Percentiles rank a stretch among this genome's conserved stretches.
These are phyloP conservation scores for Beverwykella pulmonaria DNA, from an alignment of 495 filamentous ascomycete species.

Conservation along the genomic window DNA sequence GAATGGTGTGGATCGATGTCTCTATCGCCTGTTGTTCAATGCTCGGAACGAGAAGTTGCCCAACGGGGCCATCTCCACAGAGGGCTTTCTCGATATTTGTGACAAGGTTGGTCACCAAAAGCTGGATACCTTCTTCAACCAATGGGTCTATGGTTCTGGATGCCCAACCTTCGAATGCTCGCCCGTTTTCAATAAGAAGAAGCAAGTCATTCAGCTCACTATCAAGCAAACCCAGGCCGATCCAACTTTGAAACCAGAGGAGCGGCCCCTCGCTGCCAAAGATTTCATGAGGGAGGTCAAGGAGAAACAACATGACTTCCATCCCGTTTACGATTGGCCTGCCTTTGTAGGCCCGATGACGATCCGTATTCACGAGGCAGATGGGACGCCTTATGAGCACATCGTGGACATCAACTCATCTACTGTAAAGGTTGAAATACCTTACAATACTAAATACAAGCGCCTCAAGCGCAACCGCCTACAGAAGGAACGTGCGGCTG, in stretches of 20 bases:
- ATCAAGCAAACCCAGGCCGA: slow-evolving; percentile 77
- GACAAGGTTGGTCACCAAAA: slow-evolving; percentile 85
- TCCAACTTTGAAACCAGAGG: slow-evolving; percentile 47
- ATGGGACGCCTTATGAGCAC: slow-evolving; percentile 98
- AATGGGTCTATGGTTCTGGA: slow-evolving; percentile 87
- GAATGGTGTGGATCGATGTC: slow-evolving; percentile 79
- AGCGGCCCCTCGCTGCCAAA: slow-evolving; percentile 52
- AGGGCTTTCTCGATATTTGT: slow-evolving; percentile 74
- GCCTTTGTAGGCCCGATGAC: slow-evolving; percentile 90
- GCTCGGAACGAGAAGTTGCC: slow-evolving; percentile 75
- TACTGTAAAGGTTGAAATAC: slow-evolving; percentile 81
- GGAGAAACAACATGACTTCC: slow-evolving; percentile 72
- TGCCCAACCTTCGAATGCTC: slow-evolving; percentile 83
- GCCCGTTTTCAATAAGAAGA: slow-evolving; percentile 96
- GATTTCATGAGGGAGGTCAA: slow-evolving; percentile 81
- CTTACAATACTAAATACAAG: slow-evolving; percentile 99
- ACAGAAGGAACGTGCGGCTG: slow-evolving; percentile 76
- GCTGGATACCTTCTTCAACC: slow-evolving; percentile 83
- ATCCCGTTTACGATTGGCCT: slow-evolving; percentile 68
- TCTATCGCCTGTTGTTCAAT: slow-evolving; percentile 76
- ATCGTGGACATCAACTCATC: slow-evolving; percentile 92
- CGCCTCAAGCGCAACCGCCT: slow-evolving; percentile 88
- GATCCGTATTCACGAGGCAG: slow-evolving; percentile 95
- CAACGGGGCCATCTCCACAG: slow-evolving; percentile 72
- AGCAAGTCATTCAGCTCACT: slow-evolving; percentile 89